Percentiles rank a stretch among this genome's conserved stretches.
Evolutionary conservation across 208 protist species (phyloP).

Genomic region (Wallacemonas sp.): DNA sequence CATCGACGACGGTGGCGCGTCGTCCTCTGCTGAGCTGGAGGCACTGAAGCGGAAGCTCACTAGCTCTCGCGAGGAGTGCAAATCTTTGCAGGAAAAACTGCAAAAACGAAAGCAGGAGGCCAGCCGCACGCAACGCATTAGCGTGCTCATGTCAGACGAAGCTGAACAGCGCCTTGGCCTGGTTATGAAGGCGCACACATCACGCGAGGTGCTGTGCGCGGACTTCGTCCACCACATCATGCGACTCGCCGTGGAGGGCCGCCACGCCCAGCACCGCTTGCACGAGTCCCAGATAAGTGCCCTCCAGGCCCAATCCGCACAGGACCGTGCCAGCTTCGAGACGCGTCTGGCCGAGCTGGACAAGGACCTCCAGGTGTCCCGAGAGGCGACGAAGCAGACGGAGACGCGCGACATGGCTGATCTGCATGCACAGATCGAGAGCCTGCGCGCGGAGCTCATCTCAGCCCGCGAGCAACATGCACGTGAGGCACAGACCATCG

Average conservation of each 20-base stretch:
- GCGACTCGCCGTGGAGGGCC: not conserved
- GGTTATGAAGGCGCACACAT: not conserved
- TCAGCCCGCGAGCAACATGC: slow-evolving; percentile 21
- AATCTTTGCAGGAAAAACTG: slow-evolving; percentile 17
- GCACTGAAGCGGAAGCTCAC: slow-evolving; percentile 9
- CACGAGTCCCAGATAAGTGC: not conserved
- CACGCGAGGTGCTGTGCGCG: not conserved
- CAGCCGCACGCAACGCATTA: not conserved
- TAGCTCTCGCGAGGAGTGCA: slow-evolving; percentile 8
- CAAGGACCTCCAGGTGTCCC: not conserved
- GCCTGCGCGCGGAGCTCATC: slow-evolving; percentile 14
- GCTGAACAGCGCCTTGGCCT: not conserved
- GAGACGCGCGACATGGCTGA: slow-evolving; percentile 1
- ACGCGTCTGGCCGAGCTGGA: not conserved
- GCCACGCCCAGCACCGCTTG: not conserved
- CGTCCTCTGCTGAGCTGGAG: slow-evolving; percentile 11
- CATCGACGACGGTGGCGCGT: not conserved
- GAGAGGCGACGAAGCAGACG: slow-evolving; percentile 1
- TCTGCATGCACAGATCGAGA: slow-evolving; percentile 14
- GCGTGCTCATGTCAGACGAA: slow-evolving; percentile 7
- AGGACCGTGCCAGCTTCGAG: not conserved
- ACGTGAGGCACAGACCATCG: slow-evolving; percentile 28
- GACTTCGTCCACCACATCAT: not conserved
- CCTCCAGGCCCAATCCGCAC: not conserved
- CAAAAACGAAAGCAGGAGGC: slow-evolving; percentile 18